Evolutionary conservation across 176 grass and related monocot genomes (phyloP).

Genomic region (Cocos nucifera): DNA sequence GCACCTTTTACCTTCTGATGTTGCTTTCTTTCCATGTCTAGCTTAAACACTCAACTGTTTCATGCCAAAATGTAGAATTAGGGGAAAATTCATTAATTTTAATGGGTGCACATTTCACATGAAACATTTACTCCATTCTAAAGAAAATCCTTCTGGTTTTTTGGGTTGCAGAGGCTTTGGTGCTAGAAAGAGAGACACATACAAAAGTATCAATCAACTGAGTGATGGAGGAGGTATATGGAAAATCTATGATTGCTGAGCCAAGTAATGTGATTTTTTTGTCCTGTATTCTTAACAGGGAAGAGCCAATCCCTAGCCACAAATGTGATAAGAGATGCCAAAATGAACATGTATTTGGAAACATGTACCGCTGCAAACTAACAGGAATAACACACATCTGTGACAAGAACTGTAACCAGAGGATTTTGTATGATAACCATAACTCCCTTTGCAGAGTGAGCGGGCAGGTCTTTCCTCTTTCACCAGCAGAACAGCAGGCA

Average conservation of each 20-base stretch:
- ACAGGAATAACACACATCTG: conserved; percentile 84
- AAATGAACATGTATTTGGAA: conserved; percentile 87
- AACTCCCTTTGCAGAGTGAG: conserved; percentile 89
- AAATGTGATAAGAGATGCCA: conserved; percentile 95
- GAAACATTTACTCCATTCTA: too few relatives aligned
- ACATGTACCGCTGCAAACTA: conserved; percentile 94
- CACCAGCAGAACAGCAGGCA: conserved; percentile 62
- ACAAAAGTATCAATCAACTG: conserved; percentile 21
- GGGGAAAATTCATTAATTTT: too few relatives aligned
- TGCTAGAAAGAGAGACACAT: conserved; percentile 23
- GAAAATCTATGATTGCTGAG: conserved; percentile 89
- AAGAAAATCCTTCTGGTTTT: conserved; percentile 15
- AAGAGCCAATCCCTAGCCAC: conserved; percentile 67
- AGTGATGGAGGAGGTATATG: conserved; percentile 97
- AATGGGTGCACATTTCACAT: too few relatives aligned
- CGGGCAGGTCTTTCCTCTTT: conserved; percentile 78
- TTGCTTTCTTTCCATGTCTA: too few relatives aligned
- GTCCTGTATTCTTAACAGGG: conserved; percentile 84
- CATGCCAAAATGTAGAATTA: too few relatives aligned
- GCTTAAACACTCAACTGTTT: too few relatives aligned
- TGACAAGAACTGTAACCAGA: conserved; percentile 96
- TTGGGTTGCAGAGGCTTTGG: conserved; percentile 74
- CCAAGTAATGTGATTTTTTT: conserved; percentile 96
- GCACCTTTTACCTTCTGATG: too few relatives aligned
- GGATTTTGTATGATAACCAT: conserved; percentile 96